These are phyloP conservation scores for Chlamydomonas applanata DNA, from an alignment of 139 green algal species.

Conservation along the genomic window DNA sequence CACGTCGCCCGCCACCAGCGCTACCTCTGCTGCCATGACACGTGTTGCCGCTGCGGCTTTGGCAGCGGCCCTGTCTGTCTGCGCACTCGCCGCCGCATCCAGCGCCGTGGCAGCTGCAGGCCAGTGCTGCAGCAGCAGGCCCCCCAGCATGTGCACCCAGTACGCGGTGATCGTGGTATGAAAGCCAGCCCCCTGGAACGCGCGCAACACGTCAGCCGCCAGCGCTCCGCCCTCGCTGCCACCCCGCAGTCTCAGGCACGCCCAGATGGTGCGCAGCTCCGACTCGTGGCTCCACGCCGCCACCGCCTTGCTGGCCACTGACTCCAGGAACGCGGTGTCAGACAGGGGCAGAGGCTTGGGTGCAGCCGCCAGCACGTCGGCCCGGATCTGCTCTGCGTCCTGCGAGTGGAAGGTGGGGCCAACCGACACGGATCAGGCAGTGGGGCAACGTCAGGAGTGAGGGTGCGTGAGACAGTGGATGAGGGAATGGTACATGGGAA, in stretches of 20 bases:
- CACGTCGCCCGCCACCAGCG: too few relatives aligned
- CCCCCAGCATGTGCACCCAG: constrained; percentile 12
- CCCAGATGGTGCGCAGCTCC: constrained; percentile 23
- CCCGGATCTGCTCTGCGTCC: background rate
- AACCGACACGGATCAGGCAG: background rate
- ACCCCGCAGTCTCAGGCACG: constrained; percentile 14
- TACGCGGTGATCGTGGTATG: constrained; percentile 20
- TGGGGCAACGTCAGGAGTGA: background rate
- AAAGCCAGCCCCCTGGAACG: constrained; percentile 10
- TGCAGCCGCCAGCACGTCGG: too few relatives aligned
- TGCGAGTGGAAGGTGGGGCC: background rate
- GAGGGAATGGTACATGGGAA: too few relatives aligned
- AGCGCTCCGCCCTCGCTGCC: constrained; percentile 1
- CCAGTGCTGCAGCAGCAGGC: background rate
- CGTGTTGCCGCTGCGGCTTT: background rate
- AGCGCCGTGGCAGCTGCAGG: background rate
- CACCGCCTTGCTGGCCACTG: background rate
- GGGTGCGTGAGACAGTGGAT: too few relatives aligned
- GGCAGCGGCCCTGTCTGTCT: background rate
- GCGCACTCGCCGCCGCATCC: background rate
- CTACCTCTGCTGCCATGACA: too few relatives aligned
- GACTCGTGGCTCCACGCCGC: constrained; percentile 21
- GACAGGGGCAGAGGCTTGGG: background rate
- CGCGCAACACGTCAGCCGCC: background rate
- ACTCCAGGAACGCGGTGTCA: constrained; percentile 10